Evolutionary conservation across 805 yeast genomes (phyloP), one percentile per base, ranked within the genome.

Genomic region (Lipomyces starkeyi): DNA sequence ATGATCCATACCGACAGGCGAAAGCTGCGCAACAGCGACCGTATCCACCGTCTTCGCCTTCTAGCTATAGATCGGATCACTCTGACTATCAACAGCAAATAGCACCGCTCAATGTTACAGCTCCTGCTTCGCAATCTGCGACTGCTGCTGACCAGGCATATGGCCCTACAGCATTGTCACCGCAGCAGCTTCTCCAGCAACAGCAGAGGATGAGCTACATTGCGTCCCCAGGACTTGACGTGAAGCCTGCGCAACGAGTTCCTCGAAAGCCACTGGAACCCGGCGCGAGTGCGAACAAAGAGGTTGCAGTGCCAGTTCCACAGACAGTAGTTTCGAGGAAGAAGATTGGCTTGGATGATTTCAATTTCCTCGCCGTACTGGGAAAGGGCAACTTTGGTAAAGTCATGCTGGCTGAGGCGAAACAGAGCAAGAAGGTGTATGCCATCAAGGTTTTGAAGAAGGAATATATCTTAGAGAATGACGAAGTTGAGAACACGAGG

Each of bases 371-470:
- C 73, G 97, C 98, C 9, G 99, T 95, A 9, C 84, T 95, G 67
- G 99, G 99, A 74, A 95, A 93, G 78, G 99, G 99, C 81, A 95
- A 95, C 78, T 95, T 95, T 78, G 99, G 99, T 80, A 95, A 95
- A 77, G 99, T 95, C 65, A 91, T 95, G 93, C 85, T 95, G 73
- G 98, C 98, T 0, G 97, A 94, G 80, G 91, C 97, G 17, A 88
- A 94, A 76, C 90, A 88, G 69, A 88, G 94, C 0, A 85, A 86
- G 63, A 86, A 87, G 65, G 80, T 95, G 65, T 95, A 97, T 81
- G 99, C 99, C 34, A 93, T 95, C 66, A 95, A 95, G 80, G 98
- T 95, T 32, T 85, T 95, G 79, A 95, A 95, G 84, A 95, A 95
- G 79, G 98, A 94, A 75, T 93, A 92, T 78, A 93, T 95, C 71